Conservation (phyloP, 2,329 filamentous ascomycete species). For the Cordyceps cicadae region DNA sequence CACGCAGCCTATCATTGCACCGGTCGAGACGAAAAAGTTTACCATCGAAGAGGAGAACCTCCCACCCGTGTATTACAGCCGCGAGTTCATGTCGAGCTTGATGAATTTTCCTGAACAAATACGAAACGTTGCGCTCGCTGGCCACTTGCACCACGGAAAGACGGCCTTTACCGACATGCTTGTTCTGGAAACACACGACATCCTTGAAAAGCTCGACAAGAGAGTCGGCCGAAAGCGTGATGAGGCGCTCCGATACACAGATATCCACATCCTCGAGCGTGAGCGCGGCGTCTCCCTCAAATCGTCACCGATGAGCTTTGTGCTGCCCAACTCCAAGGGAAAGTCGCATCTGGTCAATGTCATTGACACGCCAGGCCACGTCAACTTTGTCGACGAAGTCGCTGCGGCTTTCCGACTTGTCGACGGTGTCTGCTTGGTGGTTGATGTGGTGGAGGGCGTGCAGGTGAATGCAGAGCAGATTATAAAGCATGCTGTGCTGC, state of each 20-base stretch:
- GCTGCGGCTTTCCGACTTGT: slow-evolving; percentile 78
- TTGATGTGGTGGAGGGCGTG: slow-evolving; percentile 98
- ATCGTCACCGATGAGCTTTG: slow-evolving; percentile 85
- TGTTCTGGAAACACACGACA: slow-evolving; percentile 88
- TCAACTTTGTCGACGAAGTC: slow-evolving; percentile 97
- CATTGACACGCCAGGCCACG: slow-evolving; percentile 91
- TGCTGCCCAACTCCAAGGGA: slow-evolving; percentile 77
- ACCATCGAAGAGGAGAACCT: slow-evolving; percentile 86
- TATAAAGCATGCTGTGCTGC: slow-evolving; percentile 88
- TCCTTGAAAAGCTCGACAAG: slow-evolving; percentile 69
- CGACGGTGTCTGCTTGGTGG: slow-evolving; percentile 86
- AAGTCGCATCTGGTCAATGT: slow-evolving; percentile 96
- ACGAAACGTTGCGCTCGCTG: slow-evolving; percentile 83
- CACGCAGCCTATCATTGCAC: slow-evolving; percentile 85
- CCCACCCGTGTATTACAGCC: slow-evolving; percentile 77
- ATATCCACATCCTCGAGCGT: slow-evolving; percentile 80
- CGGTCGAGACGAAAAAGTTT: slow-evolving; percentile 92
- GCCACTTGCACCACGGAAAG: slow-evolving; percentile 95
- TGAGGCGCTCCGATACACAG: slow-evolving; percentile 90
- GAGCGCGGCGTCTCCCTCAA: slow-evolving; percentile 90
- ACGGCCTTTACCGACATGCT: slow-evolving; percentile 98
- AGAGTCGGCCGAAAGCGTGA: slow-evolving; percentile 74
- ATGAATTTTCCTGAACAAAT: slow-evolving; percentile 95
- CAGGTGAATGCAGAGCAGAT: slow-evolving; percentile 95
- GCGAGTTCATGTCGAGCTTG: slow-evolving; percentile 87